Conservation (phyloP, 352 stramenopile species). For the Aphanomyces cochlioides region DNA sequence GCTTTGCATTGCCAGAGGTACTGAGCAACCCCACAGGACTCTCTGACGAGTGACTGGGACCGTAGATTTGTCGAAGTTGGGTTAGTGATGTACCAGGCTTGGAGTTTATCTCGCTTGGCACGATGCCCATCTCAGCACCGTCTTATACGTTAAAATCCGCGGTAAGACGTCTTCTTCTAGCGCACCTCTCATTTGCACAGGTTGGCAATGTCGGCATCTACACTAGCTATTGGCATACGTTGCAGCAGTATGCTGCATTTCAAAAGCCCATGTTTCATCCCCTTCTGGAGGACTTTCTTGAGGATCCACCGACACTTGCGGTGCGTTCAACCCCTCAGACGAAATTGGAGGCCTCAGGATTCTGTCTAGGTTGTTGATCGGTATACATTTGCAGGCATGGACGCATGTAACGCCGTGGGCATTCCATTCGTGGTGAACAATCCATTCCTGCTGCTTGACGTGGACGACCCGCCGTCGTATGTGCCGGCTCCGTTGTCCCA, state of each 20-base stretch:
- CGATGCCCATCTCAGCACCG: slow-evolving; percentile 35
- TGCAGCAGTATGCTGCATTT: slow-evolving; percentile 76
- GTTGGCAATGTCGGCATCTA: slow-evolving; percentile 39
- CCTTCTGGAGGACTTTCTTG: slow-evolving; percentile 56
- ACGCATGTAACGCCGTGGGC: slow-evolving; percentile 52
- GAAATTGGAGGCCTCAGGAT: neutral
- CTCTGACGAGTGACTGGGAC: neutral
- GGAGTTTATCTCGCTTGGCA: slow-evolving; percentile 76
- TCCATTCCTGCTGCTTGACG: slow-evolving; percentile 74
- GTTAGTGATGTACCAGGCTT: slow-evolving; percentile 65
- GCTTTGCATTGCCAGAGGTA: slow-evolving; percentile 75
- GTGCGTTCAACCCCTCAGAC: neutral
- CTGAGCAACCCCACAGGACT: neutral
- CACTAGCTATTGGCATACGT: slow-evolving; percentile 56
- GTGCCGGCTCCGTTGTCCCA: slow-evolving; percentile 79
- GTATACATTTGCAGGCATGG: slow-evolving; percentile 78
- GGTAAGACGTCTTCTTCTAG: neutral
- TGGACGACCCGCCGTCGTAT: slow-evolving; percentile 77
- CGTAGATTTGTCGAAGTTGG: slow-evolving; percentile 69
- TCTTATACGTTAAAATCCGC: slow-evolving; percentile 18
- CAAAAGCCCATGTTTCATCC: slow-evolving; percentile 66
- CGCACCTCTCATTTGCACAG: neutral
- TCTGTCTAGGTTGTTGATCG: slow-evolving; percentile 52
- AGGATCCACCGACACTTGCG: slow-evolving; percentile 62
- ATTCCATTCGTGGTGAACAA: slow-evolving; percentile 82